phyloP scores from a whole-genome alignment of 2,329 filamentous ascomycete species.

The Colletotrichum simmondsii region DNA sequence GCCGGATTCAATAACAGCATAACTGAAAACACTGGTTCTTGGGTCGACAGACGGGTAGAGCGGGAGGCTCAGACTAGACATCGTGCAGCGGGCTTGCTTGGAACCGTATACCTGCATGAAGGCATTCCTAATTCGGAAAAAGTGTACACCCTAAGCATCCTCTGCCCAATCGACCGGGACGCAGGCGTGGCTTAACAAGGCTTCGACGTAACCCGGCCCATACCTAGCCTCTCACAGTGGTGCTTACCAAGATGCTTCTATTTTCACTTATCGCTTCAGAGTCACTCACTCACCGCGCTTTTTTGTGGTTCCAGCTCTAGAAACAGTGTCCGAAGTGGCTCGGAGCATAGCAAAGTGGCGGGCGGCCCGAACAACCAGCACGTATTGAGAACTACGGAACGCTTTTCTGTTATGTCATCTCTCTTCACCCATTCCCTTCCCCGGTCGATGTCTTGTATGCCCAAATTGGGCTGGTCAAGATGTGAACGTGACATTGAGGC shows the following conservation, averaged over 20 bases:
- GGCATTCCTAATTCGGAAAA: neutral
- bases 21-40: neutral
- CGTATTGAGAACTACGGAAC: neutral
- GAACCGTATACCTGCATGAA: conserved; percentile 5
- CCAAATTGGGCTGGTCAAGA: neutral
- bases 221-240: neutral
- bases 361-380: neutral
- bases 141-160: conserved; percentile 9
- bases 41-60: conserved; percentile 6
- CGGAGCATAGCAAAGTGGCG: conserved; percentile 10
- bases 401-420: neutral
- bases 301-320: neutral
- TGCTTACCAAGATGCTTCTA: conserved; percentile 35
- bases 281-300: neutral
- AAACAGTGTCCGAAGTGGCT: neutral
- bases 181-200: neutral
- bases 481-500: conserved; percentile 23
- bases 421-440: neutral
- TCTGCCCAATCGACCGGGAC: conserved; percentile 21
- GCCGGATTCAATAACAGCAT: neutral
- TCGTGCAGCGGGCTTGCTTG: conserved; percentile 7
- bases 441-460: conserved; percentile 7
- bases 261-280: conserved; percentile 12
- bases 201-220: conserved; percentile 11
- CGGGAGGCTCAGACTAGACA: conserved; percentile 4